phyloP scores from a whole-genome alignment of 2,329 filamentous ascomycete genomes.

The Apiospora hydei region DNA sequence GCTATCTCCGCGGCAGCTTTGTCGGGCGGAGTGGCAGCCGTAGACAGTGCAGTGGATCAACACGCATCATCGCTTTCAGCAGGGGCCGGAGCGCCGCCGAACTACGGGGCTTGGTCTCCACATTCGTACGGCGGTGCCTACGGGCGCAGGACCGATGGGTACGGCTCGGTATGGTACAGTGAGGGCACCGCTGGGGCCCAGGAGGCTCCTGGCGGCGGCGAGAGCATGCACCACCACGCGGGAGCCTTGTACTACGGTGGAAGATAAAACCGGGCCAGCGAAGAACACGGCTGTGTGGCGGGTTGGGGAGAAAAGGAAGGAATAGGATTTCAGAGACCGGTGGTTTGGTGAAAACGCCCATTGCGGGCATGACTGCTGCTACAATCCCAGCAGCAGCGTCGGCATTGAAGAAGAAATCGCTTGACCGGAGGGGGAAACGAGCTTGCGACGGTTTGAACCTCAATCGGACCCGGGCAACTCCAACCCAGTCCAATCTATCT shows the following conservation, averaged over 20 bases:
- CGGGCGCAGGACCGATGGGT: conserved; percentile 42
- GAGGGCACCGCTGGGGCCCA: conserved; percentile 40
- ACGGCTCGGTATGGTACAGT: conserved; percentile 42
- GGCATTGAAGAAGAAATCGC: not conserved
- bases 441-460: not conserved
- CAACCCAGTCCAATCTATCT: not conserved
- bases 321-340: not conserved
- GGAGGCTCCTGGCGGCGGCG: conserved; percentile 3
- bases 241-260: conserved; percentile 21
- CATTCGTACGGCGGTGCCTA: conserved; percentile 46
- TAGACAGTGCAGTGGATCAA: conserved; percentile 41
- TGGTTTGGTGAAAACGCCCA: not conserved
- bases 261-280: not conserved
- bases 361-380: not conserved
- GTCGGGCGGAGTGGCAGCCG: conserved; percentile 41
- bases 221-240: conserved; percentile 19
- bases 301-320: not conserved
- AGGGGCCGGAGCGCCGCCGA: conserved; percentile 46
- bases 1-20: conserved; percentile 30
- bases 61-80: conserved; percentile 46
- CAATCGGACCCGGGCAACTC: not conserved
- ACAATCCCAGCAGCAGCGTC: not conserved
- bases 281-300: not conserved
- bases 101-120: conserved; percentile 52
- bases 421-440: not conserved